Percentiles rank a stretch among this genome's conserved stretches.
Evolutionary conservation across 2,329 filamentous ascomycete genomes (phyloP).

Genomic region (Cercospora canescens): DNA sequence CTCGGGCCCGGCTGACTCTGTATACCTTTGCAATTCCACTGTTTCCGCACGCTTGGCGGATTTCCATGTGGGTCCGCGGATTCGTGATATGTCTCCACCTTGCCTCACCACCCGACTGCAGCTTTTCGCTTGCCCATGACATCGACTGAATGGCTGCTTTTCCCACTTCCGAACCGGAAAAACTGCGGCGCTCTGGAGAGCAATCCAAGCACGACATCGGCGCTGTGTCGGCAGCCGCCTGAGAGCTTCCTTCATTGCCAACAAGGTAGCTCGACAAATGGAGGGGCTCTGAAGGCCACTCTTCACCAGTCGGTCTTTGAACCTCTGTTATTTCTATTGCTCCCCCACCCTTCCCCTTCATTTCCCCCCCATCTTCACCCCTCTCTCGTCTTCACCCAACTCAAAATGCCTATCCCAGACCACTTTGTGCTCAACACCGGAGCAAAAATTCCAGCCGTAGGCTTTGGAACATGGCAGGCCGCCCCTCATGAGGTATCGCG

Average conservation of each 20-base stretch:
- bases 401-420: slow-evolving; percentile 25
- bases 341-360: background rate
- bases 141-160: background rate
- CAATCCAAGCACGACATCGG: slow-evolving; percentile 19
- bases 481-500: slow-evolving; percentile 30
- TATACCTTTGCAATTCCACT: background rate
- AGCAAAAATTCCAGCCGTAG: slow-evolving; percentile 40
- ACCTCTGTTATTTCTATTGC: background rate
- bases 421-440: slow-evolving; percentile 41
- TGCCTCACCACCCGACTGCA: background rate
- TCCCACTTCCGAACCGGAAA: background rate
- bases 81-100: background rate
- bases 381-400: background rate
- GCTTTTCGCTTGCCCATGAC: background rate
- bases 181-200: background rate
- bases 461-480: slow-evolving; percentile 42
- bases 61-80: background rate
- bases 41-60: background rate
- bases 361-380: background rate
- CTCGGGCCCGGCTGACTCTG: background rate
- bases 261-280: slow-evolving; percentile 15
- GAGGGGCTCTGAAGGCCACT: slow-evolving; percentile 1
- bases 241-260: slow-evolving; percentile 2
- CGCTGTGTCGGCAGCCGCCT: slow-evolving; percentile 11
- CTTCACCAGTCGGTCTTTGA: background rate